Evolutionary conservation across 73 alveolate genomes (phyloP).

Genomic region (Paramecium octaurelia): DNA sequence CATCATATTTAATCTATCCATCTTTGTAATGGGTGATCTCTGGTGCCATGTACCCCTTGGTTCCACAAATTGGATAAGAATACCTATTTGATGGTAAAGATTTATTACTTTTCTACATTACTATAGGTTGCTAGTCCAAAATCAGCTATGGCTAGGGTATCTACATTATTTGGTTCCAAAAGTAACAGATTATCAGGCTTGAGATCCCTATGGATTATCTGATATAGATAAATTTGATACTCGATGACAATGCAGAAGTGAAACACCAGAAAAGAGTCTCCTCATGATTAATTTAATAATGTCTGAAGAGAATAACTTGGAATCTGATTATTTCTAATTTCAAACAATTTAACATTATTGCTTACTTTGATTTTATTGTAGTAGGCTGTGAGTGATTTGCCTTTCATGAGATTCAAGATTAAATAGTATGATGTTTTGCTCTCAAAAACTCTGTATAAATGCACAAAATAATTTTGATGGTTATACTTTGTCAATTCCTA

Average conservation of each 20-base stretch:
- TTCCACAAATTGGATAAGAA: slow-evolving; percentile 63
- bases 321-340: not conserved
- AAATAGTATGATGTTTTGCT: not conserved
- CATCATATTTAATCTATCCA: slow-evolving; percentile 4
- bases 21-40: slow-evolving; percentile 52
- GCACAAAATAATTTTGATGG: not conserved
- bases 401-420: not conserved
- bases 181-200: not conserved
- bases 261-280: not conserved
- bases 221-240: not conserved
- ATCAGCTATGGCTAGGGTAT: not conserved
- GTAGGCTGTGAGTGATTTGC: not conserved
- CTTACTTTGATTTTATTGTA: not conserved
- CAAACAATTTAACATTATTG: not conserved
- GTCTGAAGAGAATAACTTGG: not conserved
- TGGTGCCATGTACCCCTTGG: slow-evolving; percentile 76
- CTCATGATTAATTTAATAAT: not conserved
- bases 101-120: not conserved
- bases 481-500: not conserved
- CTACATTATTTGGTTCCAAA: not conserved
- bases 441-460: not conserved
- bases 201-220: not conserved
- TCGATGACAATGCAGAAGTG: not conserved
- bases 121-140: not conserved
- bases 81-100: not conserved